Evolutionary conservation across 495 filamentous ascomycete species (phyloP).

Genomic region (Aspergillus avenaceus): DNA sequence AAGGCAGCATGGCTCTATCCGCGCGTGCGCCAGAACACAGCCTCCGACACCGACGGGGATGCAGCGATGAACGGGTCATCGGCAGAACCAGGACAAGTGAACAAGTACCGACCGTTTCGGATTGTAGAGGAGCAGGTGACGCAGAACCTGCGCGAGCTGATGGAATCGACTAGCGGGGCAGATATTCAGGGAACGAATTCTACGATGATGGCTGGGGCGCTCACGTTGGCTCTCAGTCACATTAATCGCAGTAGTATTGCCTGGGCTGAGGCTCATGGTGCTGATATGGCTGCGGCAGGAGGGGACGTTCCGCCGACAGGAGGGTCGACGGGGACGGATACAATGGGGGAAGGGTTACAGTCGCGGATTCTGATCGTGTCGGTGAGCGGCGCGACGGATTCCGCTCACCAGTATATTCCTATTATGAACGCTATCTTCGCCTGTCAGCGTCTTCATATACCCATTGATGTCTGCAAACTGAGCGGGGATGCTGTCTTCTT

Average conservation of each 20-base stretch:
- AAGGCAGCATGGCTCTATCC: slow-evolving; percentile 89
- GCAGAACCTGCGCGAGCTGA: slow-evolving; percentile 61
- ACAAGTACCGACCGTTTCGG: slow-evolving; percentile 92
- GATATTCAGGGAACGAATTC: slow-evolving; percentile 61
- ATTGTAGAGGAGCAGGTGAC: slow-evolving; percentile 77
- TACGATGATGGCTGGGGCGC: slow-evolving; percentile 83
- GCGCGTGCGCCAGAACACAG: slow-evolving; percentile 23
- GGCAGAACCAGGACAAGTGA: slow-evolving; percentile 50
- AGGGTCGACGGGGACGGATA: slow-evolving; percentile 38
- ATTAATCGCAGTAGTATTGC: slow-evolving; percentile 63
- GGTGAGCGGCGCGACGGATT: slow-evolving; percentile 74
- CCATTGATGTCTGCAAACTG: slow-evolving; percentile 86
- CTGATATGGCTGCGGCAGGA: slow-evolving; percentile 26
- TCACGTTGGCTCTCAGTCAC: slow-evolving; percentile 84
- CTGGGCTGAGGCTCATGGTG: slow-evolving; percentile 45
- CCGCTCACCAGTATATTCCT: slow-evolving; percentile 89
- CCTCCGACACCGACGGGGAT: slow-evolving; percentile 28
- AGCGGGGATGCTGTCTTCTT: slow-evolving; percentile 86
- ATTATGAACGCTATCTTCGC: slow-evolving; percentile 98
- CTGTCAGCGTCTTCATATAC: slow-evolving; percentile 74
- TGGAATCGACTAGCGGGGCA: slow-evolving; percentile 56
- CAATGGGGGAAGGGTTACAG: slow-evolving; percentile 49
- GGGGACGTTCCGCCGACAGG: slow-evolving; percentile 22
- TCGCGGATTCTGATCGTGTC: slow-evolving; percentile 88
- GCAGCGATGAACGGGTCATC: slow-evolving; percentile 29